Evolutionary conservation across 1,284 basidiomycete genomes (phyloP), one percentile per base, ranked within the genome.

Genomic region (Pholiota adiposa): DNA sequence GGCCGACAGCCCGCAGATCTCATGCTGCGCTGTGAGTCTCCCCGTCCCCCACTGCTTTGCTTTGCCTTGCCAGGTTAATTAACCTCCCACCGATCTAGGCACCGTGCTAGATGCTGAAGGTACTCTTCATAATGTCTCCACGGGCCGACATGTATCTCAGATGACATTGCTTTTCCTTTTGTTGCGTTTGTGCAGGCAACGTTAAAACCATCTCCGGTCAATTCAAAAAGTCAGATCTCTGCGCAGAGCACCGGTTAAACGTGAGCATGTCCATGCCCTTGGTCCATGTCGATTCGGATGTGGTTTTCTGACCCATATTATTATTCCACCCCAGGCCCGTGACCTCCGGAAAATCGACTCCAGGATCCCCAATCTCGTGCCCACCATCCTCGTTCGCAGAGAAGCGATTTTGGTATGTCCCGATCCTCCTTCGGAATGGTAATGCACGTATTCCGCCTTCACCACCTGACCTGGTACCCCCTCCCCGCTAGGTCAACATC

Each of bases 261-360:
- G 92, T 97, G 81, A 70, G 87, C 76, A 44, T 63, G 60, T 58
- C 62, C n/a, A 12, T 50, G 18, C 23, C 23, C 25, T 9, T 7
- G 8, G 14, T 19, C 19, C 29, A 14, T 56, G 50, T 44, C n/a
- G 58, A 25, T 52, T 53, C 58, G n/a, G n/a, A n/a, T n/a, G n/a
- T 51, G 56, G 25, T n/a, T 40, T 6, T 33, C 36, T 38, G 16
- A 38, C 36, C 46, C 33, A 44, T 65, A 65, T 67, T n/a, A n/a
- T n/a, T n/a, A n/a, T n/a, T n/a, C n/a, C n/a, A n/a, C 67, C 54
- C 52, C 72, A 98, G 92, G 93, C 95, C 64, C 91, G 97, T 80
- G 97, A 99, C 77, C 82, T 99, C 43, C 90, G 97, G 59, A 98
- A 98, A 79, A 94, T 99, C 68, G 97, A 98, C 79, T 95, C 93